Conservation (phyloP, 2,329 filamentous ascomycete species). For the Biscogniauxia sp. region DNA sequence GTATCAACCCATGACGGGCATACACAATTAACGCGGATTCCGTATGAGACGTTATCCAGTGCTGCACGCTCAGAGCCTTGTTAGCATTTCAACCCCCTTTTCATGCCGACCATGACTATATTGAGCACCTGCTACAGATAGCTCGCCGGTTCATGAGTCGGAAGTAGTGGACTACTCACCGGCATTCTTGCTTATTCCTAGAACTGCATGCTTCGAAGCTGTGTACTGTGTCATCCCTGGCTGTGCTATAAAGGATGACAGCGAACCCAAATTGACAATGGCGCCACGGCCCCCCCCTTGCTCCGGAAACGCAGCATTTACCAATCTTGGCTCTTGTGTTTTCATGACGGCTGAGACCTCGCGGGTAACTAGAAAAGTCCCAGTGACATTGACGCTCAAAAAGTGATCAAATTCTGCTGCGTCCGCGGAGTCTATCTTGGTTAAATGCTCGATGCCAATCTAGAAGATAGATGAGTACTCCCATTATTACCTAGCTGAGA, state of each 20-base stretch:
- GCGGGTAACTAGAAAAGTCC: slow-evolving; percentile 15
- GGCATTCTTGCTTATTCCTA: slow-evolving; percentile 10
- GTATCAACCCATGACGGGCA: slow-evolving; percentile 31
- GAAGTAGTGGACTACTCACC: too few species aligned
- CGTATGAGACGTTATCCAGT: slow-evolving; percentile 22
- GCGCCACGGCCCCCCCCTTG: slow-evolving; percentile 12
- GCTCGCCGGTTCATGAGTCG: too few species aligned
- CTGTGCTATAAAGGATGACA: not conserved
- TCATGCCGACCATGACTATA: too few species aligned
- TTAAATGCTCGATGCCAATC: too few species aligned
- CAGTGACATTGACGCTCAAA: slow-evolving; percentile 11
- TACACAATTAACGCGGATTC: slow-evolving; percentile 30
- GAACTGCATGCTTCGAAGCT: slow-evolving; percentile 11
- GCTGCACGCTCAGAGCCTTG: too few species aligned
- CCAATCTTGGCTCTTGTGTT: slow-evolving; percentile 9
- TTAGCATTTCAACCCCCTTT: too few species aligned
- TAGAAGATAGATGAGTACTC: too few species aligned
- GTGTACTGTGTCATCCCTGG: slow-evolving; percentile 9
- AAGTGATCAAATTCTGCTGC: slow-evolving; percentile 5
- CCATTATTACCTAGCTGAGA: too few species aligned
- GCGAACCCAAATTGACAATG: slow-evolving; percentile 14
- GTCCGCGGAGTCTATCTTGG: too few species aligned
- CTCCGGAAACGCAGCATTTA: not conserved
- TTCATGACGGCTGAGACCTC: slow-evolving; percentile 11
- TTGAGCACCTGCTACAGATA: too few species aligned